phyloP scores from a whole-genome alignment of 2,329 filamentous ascomycete species.

The Lachnellula arida region DNA sequence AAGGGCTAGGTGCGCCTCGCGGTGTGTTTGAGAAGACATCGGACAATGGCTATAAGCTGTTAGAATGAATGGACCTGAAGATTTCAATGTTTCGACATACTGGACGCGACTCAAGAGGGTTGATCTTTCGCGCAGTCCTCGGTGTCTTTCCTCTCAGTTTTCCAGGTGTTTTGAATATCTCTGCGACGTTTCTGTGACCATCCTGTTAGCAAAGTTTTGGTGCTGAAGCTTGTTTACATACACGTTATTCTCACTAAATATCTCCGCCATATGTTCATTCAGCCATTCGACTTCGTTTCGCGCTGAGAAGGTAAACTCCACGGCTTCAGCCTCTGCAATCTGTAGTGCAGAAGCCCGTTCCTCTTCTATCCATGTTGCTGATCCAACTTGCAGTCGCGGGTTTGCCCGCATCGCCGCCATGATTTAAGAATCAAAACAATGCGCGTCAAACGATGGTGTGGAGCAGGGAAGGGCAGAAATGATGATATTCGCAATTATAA shows the following conservation, averaged over 20 bases:
- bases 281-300: conserved; percentile 96
- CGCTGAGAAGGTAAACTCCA: conserved; percentile 89
- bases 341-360: conserved; percentile 76
- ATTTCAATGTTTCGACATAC: conserved; percentile 42
- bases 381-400: conserved; percentile 68
- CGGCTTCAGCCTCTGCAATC: conserved; percentile 74
- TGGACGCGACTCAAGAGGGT: conserved; percentile 54
- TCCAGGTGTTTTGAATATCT: conserved; percentile 92
- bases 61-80: conserved; percentile 13
- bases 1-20: conserved; percentile 41
- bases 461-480: conserved; percentile 1
- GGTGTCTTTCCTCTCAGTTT: conserved; percentile 80
- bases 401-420: conserved; percentile 34
- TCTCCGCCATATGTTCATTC: conserved; percentile 96
- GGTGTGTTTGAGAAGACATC: conserved; percentile 54
- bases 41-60: conserved; percentile 49
- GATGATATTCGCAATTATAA: conserved; percentile 14
- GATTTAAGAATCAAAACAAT: conserved; percentile 27
- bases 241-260: conserved; percentile 84
- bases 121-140: conserved; percentile 60
- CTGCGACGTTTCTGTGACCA: conserved; percentile 71
- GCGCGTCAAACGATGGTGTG: conserved; percentile 23
- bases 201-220: conserved; percentile 13
- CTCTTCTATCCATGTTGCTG: conserved; percentile 76
- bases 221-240: conserved; percentile 46